Percentiles rank a stretch among this genome's conserved stretches.
Conservation (phyloP, 495 filamentous ascomycete genomes). For the Penicillium argentinense region DNA sequence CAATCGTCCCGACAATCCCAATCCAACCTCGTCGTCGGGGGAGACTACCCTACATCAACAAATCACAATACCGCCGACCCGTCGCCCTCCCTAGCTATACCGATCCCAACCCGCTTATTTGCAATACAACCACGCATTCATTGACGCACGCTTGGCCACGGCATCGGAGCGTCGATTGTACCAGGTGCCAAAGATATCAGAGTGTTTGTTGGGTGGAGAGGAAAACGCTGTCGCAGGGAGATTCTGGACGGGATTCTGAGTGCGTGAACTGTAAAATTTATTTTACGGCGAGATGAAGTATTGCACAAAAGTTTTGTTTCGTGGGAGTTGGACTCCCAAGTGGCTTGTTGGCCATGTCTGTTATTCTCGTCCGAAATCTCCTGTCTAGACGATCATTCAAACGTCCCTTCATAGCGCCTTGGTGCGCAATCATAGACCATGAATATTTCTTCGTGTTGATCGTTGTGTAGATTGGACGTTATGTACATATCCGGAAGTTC, state of each 20-base stretch:
- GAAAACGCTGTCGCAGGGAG: neutral
- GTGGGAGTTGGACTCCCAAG: no score
- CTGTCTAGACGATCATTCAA: no score
- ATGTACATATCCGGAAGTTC: no score
- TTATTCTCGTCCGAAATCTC: no score
- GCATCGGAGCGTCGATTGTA: conserved; percentile 14
- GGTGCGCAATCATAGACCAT: no score
- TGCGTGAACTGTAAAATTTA: neutral
- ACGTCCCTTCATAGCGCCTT: no score
- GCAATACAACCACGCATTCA: conserved; percentile 17
- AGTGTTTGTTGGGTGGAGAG: neutral
- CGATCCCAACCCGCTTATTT: conserved; percentile 21
- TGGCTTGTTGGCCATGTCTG: no score
- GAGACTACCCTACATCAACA: neutral
- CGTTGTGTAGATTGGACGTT: no score
- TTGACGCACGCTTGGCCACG: conserved; percentile 25
- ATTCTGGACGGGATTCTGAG: neutral
- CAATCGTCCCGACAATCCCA: neutral
- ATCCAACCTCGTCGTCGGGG: neutral
- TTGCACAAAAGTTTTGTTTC: no score
- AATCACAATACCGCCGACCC: neutral
- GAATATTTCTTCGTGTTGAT: no score
- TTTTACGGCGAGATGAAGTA: neutral
- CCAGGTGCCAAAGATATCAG: conserved; percentile 15
- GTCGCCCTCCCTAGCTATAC: conserved; percentile 17